phyloP scores from a whole-genome alignment of 2,329 filamentous ascomycete genomes.

The Colletotrichum filicis region DNA sequence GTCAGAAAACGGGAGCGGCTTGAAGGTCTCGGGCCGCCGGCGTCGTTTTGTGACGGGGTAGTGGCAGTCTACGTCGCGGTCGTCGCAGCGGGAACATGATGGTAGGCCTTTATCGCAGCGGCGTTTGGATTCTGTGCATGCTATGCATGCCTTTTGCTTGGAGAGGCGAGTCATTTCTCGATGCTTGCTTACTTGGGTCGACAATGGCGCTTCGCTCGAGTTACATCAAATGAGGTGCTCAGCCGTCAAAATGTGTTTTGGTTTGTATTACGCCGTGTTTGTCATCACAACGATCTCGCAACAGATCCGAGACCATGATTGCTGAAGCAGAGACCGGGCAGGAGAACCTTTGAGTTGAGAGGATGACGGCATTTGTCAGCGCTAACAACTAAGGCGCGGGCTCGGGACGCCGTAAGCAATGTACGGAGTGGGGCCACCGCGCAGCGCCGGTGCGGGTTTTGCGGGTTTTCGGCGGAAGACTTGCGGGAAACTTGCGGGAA shows the following conservation, averaged over 20 bases:
- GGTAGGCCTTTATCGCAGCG: constrained; percentile 48
- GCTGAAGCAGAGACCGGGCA: neutral
- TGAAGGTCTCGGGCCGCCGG: neutral
- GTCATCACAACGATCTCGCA: neutral
- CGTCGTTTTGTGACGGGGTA: constrained; percentile 35
- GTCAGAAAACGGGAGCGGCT: neutral
- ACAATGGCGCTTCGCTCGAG: neutral
- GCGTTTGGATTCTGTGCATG: constrained; percentile 49
- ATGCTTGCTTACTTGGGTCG: neutral
- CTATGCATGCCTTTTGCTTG: constrained; percentile 45
- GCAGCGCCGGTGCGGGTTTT: constrained; percentile 16
- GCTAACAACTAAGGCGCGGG: neutral
- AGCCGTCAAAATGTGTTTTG: no score
- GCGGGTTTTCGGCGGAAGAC: constrained; percentile 36
- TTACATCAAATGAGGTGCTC: neutral
- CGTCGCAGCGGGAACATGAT: constrained; percentile 43
- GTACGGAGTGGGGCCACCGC: neutral
- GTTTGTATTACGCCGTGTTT: neutral
- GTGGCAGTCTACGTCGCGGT: constrained; percentile 37
- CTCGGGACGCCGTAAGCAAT: neutral
- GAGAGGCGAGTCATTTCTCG: neutral
- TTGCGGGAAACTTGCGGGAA: constrained; percentile 20
- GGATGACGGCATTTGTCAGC: constrained; percentile 9
- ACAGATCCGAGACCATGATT: neutral
- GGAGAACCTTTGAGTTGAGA: neutral